Percentiles rank a stretch among this genome's conserved stretches.
These are phyloP conservation scores for Candida easanensis DNA, from an alignment of 805 yeast species.

Conservation along the genomic window DNA sequence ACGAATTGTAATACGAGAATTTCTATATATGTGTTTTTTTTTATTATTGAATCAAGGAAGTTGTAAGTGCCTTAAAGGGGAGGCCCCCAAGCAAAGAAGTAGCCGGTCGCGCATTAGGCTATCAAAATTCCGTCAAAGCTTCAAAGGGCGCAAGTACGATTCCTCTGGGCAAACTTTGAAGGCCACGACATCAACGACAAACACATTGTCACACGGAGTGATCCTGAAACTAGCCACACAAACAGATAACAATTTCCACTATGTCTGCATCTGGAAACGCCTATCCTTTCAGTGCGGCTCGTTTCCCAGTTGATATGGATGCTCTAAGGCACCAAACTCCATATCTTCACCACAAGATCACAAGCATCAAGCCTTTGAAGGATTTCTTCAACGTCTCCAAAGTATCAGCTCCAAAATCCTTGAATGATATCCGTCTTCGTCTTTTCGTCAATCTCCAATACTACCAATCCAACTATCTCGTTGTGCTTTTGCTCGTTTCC, in stretches of 20 bases:
- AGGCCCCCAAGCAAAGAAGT: too few relatives aligned
- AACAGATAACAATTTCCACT: background rate
- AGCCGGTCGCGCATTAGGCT: too few relatives aligned
- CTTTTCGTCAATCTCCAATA: slow-evolving; percentile 15
- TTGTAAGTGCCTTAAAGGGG: too few relatives aligned
- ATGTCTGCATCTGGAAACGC: slow-evolving; percentile 5
- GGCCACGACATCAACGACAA: too few relatives aligned
- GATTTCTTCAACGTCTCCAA: slow-evolving; percentile 21
- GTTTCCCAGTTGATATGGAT: slow-evolving; percentile 15
- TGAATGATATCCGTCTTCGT: slow-evolving; percentile 16
- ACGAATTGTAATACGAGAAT: background rate
- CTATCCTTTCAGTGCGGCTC: slow-evolving; percentile 13
- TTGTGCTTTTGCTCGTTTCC: slow-evolving; percentile 14
- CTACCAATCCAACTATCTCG: slow-evolving; percentile 25
- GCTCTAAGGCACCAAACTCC: slow-evolving; percentile 22
- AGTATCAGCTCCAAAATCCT: slow-evolving; percentile 12
- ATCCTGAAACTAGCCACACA: too few relatives aligned
- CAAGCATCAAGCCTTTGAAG: slow-evolving; percentile 20
- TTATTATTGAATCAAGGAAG: too few relatives aligned
- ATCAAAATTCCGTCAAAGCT: too few relatives aligned
- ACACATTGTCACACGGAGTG: too few relatives aligned
- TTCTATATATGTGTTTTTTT: too few relatives aligned
- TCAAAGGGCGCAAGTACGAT: too few relatives aligned
- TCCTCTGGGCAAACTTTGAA: too few relatives aligned
- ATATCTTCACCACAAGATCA: slow-evolving; percentile 23